phyloP scores from a whole-genome alignment of 2,329 filamentous ascomycete species.

The Pyrenophora seminiperda region DNA sequence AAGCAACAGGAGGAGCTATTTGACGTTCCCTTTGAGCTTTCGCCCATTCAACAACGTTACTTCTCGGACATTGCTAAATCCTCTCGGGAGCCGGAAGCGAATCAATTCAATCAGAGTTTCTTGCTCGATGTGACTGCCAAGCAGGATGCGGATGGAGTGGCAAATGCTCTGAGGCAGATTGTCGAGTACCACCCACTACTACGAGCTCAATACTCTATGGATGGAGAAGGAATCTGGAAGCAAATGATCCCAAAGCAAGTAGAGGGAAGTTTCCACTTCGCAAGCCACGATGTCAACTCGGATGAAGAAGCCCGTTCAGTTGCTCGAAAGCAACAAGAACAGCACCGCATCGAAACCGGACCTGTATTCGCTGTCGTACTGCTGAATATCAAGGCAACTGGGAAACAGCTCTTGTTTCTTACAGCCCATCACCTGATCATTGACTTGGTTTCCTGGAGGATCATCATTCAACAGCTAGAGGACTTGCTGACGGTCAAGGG shows the following conservation, averaged over 20 bases:
- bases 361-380: constrained; percentile 29
- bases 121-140: constrained; percentile 1
- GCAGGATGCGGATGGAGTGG: background rate
- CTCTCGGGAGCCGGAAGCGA: background rate
- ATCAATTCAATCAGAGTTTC: constrained; percentile 7
- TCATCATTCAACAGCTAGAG: constrained; percentile 50
- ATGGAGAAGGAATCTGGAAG: constrained; percentile 18
- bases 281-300: constrained; percentile 7
- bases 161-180: constrained; percentile 4
- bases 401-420: constrained; percentile 18
- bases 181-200: constrained; percentile 24
- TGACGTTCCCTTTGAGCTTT: constrained; percentile 16
- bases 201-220: constrained; percentile 17
- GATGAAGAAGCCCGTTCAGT: constrained; percentile 15
- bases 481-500: constrained; percentile 8
- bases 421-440: constrained; percentile 41
- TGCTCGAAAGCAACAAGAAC: constrained; percentile 11
- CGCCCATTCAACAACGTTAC: constrained; percentile 22
- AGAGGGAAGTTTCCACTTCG: constrained; percentile 16
- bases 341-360: constrained; percentile 1
- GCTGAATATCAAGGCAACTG: constrained; percentile 20
- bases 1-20: background rate
- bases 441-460: constrained; percentile 53
- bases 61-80: constrained; percentile 4
- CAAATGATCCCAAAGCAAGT: constrained; percentile 18